Evolutionary conservation across 1,284 basidiomycete species (phyloP), one percentile per base, ranked within the genome.

Genomic region (Thecaphora thlaspeos): DNA sequence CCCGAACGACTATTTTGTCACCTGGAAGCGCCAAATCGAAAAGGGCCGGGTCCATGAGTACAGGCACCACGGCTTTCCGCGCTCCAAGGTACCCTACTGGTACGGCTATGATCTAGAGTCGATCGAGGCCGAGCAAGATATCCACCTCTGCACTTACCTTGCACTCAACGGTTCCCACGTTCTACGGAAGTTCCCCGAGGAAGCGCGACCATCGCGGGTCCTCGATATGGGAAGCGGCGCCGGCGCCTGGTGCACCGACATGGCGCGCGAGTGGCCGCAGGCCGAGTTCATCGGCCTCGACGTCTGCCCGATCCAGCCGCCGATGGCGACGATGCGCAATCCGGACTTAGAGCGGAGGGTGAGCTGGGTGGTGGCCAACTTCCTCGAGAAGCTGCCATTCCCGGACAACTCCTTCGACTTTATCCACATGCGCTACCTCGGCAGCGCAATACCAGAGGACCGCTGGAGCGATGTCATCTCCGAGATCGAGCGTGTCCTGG

Each of bases 301-400:
- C 45, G 48, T 70, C 14, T 67, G 64, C 7, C 71, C 71, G 4
- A 52, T 66, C 26, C 70, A 71, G 43, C 57, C 69, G 1, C 49
- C 63, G 2, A 10, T 73, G 18, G 28, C 45, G 15, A 15, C 41
- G 26, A 43, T 70, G 7, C 43, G 22, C 36, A 55, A 71, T 38
- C 43, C 64, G 5, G 70, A 70, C 22, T 40, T 71, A 4, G 52
- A 61, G 30, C 46, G 48, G 12, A 40, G 71, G 14, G 55, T 73
- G 15, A 70, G 55, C 21, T 73, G 71, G 71, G 69, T 73, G 2
- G 58, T 73, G 0, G 66, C 66, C 43, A 73, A 73, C 52, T 63
- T 63, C 26, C 50, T 73, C 23, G 67, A 71, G 26, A 63, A 51
- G 11, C 39, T 70, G 15, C 67, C 69, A 1, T 73, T 73, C 44